These are phyloP conservation scores for Arthrobotrys sinensis DNA, from an alignment of 2,329 filamentous ascomycete species.

Conservation along the genomic window DNA sequence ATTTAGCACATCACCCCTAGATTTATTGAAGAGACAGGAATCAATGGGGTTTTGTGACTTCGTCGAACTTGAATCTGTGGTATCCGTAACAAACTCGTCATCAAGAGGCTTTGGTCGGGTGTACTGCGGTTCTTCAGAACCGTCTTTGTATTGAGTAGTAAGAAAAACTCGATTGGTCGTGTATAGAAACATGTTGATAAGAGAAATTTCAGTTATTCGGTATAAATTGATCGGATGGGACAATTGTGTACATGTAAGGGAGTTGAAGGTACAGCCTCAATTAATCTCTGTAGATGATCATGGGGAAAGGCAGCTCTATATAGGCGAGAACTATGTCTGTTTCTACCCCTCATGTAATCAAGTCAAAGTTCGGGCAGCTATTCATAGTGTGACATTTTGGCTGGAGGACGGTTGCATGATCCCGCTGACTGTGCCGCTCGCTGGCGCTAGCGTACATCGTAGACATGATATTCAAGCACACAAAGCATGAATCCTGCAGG, in stretches of 20 bases:
- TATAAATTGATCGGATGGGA: too few relatives aligned
- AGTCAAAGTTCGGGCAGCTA: too few relatives aligned
- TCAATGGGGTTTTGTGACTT: background rate
- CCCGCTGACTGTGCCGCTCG: background rate
- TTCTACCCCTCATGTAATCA: too few relatives aligned
- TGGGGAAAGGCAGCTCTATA: too few relatives aligned
- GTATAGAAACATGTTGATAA: background rate
- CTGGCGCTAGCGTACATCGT: background rate
- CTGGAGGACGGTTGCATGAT: background rate
- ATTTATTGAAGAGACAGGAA: too few relatives aligned
- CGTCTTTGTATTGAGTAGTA: background rate
- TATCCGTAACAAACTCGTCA: background rate
- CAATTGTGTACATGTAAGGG: too few relatives aligned
- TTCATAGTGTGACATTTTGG: too few relatives aligned
- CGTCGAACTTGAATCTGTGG: background rate
- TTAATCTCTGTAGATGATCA: too few relatives aligned
- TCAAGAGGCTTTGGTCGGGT: background rate
- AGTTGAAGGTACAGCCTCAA: too few relatives aligned
- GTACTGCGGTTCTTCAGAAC: background rate
- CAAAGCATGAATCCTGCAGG: background rate
- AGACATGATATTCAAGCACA: background rate
- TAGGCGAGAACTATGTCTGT: too few relatives aligned
- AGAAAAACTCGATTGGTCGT: background rate
- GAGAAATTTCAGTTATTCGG: too few relatives aligned
- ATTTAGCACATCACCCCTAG: too few relatives aligned